These are phyloP conservation scores for Thyridium curvatum DNA, from an alignment of 2,329 filamentous ascomycete species.

Conservation along the genomic window DNA sequence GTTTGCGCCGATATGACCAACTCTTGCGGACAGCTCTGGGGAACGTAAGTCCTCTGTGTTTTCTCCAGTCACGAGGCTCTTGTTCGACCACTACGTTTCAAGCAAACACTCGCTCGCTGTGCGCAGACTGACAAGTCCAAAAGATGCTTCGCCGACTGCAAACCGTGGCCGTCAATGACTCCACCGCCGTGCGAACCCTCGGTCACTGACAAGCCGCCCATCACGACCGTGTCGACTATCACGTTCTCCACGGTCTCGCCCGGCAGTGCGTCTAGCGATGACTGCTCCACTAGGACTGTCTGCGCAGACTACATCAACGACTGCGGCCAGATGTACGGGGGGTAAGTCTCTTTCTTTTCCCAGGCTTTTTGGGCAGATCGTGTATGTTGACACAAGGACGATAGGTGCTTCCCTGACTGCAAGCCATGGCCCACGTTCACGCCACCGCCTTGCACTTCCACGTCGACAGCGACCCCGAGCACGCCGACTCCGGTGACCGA, in stretches of 20 bases:
- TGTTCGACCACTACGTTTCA: no score
- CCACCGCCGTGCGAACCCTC: neutral
- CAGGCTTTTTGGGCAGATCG: no score
- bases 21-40: constrained; percentile 1
- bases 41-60: neutral
- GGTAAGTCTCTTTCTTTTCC: constrained; percentile 3
- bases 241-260: neutral
- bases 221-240: no score
- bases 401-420: constrained; percentile 13
- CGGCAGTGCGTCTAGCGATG: neutral
- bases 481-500: neutral
- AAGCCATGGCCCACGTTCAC: constrained; percentile 11
- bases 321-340: constrained; percentile 13
- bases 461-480: neutral
- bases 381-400: no score
- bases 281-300: constrained; percentile 4
- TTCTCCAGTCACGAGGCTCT: neutral
- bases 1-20: neutral
- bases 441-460: constrained; percentile 8
- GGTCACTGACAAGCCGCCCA: no score
- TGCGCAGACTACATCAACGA: constrained; percentile 12
- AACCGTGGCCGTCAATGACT: constrained; percentile 1
- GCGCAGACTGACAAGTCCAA: no score
- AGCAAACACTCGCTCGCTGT: no score
- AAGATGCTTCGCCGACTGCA: constrained; percentile 1